Conservation (phyloP, 345 rosid genomes). For the Anastatica hierochuntica region DNA sequence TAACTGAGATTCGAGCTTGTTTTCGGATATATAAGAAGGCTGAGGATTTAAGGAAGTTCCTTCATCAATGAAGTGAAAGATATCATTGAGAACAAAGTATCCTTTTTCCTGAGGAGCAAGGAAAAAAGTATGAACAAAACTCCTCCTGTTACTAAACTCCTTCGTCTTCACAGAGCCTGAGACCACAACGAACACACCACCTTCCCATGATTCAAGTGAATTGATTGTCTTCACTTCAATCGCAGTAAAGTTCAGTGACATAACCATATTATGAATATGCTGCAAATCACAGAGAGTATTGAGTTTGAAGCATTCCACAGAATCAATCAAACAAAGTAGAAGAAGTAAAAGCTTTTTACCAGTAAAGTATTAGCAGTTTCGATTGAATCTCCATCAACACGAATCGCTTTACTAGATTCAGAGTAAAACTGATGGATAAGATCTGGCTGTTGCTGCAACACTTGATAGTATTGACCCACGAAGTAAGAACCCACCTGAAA, state of each 20-base stretch:
- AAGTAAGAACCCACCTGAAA: conserved; percentile 88
- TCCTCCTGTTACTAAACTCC: conserved; percentile 50
- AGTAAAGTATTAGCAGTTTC: conserved; percentile 64
- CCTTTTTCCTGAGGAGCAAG: conserved; percentile 98
- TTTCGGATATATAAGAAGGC: conserved; percentile 39
- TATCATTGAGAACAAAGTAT: conserved; percentile 78
- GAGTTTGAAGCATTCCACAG: too few relatives aligned
- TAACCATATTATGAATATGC: conserved; percentile 68
- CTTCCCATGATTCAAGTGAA: conserved; percentile 71
- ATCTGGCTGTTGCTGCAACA: conserved; percentile 77
- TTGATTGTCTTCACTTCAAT: conserved; percentile 96
- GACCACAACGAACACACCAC: conserved; percentile 80
- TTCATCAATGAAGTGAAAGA: conserved; percentile 67
- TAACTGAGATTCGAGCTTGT: conserved; percentile 34
- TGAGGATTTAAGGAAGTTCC: conserved; percentile 41
- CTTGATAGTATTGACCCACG: conserved; percentile 83
- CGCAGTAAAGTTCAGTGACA: conserved; percentile 55
- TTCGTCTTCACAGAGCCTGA: conserved; percentile 74
- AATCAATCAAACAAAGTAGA: too few relatives aligned
- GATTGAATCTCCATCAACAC: conserved; percentile 61
- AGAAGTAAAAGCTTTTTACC: conserved; percentile 45
- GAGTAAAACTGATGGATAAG: conserved; percentile 80
- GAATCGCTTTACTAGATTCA: conserved; percentile 60
- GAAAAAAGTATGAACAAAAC: conserved; percentile 76
- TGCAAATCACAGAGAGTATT: too few relatives aligned